These are phyloP conservation scores for Rutstroemia sp. DNA, from an alignment of 2,329 filamentous ascomycete genomes.

Conservation along the genomic window DNA sequence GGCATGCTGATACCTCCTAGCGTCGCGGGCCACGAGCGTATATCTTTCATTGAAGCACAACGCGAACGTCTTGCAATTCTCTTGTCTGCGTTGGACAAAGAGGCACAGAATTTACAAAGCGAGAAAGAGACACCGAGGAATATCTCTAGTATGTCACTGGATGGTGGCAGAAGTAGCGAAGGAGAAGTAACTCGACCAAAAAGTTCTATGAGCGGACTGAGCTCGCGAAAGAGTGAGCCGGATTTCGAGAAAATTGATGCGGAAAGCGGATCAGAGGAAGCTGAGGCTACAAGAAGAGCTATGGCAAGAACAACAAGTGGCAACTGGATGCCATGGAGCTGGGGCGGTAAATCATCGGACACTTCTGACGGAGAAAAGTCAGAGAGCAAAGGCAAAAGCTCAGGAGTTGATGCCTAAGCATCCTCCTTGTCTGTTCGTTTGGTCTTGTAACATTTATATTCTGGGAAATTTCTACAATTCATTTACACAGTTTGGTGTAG, in stretches of 20 bases:
- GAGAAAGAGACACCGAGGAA: slow-evolving; percentile 23
- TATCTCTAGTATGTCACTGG: slow-evolving; percentile 21
- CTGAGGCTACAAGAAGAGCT: slow-evolving; percentile 28
- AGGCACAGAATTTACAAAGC: slow-evolving; percentile 55
- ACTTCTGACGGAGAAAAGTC: slow-evolving; percentile 10
- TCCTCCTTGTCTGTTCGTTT: background rate
- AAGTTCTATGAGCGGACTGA: slow-evolving; percentile 45
- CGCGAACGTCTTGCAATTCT: slow-evolving; percentile 69
- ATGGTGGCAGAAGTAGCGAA: slow-evolving; percentile 25
- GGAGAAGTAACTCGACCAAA: slow-evolving; percentile 23
- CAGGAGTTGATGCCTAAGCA: slow-evolving; percentile 14
- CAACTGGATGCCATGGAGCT: slow-evolving; percentile 44
- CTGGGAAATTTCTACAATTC: background rate
- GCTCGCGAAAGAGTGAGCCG: slow-evolving; percentile 76
- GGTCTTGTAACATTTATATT: background rate
- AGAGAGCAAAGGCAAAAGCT: slow-evolving; percentile 16
- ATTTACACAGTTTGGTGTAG: background rate
- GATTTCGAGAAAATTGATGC: slow-evolving; percentile 88
- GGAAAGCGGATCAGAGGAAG: slow-evolving; percentile 56
- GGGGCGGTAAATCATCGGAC: slow-evolving; percentile 26
- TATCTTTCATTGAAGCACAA: slow-evolving; percentile 70
- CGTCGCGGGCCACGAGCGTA: slow-evolving; percentile 60
- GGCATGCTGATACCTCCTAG: slow-evolving; percentile 63
- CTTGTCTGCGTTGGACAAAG: slow-evolving; percentile 69
- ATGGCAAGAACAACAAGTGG: slow-evolving; percentile 31